A percentile compares a stretch with the other conserved stretches of the same genome.
Conservation (phyloP, 208 protist species). For the Acanthamoeba lenticulata region DNA sequence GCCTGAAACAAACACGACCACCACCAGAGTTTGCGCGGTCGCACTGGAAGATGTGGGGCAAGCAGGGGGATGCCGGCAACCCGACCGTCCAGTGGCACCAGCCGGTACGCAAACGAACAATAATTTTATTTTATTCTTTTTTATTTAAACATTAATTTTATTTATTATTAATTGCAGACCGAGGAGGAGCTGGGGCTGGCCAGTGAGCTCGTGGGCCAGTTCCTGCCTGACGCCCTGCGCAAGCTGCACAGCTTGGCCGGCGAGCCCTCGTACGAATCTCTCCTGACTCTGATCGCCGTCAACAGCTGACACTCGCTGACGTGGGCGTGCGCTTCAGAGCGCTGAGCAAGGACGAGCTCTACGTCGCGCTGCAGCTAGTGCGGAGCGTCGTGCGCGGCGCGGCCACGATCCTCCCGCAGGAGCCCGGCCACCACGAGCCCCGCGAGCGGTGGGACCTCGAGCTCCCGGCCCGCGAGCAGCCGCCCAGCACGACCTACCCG, state of each 20-base stretch:
- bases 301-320: not conserved
- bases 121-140: not conserved
- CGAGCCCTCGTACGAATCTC: not conserved
- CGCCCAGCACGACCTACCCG: not conserved
- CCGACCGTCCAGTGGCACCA: slow-evolving; percentile 3
- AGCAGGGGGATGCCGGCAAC: not conserved
- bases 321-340: not conserved
- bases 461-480: not conserved
- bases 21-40: not conserved
- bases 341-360: not conserved
- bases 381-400: not conserved
- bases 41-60: slow-evolving; percentile 38
- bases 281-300: not conserved
- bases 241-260: not conserved
- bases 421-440: not conserved
- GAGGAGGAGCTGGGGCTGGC: not conserved
- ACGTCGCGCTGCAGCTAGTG: not conserved
- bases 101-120: not conserved
- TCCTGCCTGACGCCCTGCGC: not conserved
- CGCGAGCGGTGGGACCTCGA: not conserved
- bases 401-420: not conserved
- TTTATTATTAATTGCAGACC: not conserved
- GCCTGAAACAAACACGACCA: not conserved
- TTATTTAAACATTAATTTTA: too few species aligned
- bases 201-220: not conserved